phyloP scores from a whole-genome alignment of 2,329 filamentous ascomycete genomes.

The Stachybotrys chlorohalonatus region DNA sequence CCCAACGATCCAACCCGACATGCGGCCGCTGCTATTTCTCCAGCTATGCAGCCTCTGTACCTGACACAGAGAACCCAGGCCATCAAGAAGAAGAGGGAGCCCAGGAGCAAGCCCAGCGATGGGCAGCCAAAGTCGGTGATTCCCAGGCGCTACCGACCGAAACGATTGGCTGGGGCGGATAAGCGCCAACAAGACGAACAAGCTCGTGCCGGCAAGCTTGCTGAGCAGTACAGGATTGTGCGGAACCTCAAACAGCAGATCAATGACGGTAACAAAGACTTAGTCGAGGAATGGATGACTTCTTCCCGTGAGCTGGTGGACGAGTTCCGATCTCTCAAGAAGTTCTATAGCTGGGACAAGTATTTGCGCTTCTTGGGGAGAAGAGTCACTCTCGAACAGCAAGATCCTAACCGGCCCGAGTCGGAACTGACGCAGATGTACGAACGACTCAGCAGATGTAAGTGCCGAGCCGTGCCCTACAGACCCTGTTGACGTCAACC shows the following conservation, averaged over 20 bases:
- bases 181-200: constrained; percentile 35
- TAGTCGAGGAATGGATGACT: constrained; percentile 45
- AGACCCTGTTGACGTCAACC: no score
- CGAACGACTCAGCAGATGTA: constrained; percentile 45
- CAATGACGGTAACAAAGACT: constrained; percentile 30
- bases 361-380: constrained; percentile 48
- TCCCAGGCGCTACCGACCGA: constrained; percentile 34
- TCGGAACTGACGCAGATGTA: constrained; percentile 46
- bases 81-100: not conserved
- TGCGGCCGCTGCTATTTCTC: not conserved
- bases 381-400: constrained; percentile 12
- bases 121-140: constrained; percentile 9
- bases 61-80: constrained; percentile 7
- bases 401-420: constrained; percentile 17
- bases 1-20: not conserved
- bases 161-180: constrained; percentile 34
- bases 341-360: constrained; percentile 59
- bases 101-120: not conserved
- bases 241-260: constrained; percentile 31
- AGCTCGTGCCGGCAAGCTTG: constrained; percentile 27
- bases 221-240: constrained; percentile 33
- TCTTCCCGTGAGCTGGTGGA: constrained; percentile 51
- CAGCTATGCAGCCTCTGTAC: constrained; percentile 2
- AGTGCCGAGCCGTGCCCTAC: constrained; percentile 13
- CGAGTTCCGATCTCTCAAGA: constrained; percentile 54